Conservation (phyloP, 2,329 filamentous ascomycete genomes). For the Fusarium torreyae region DNA sequence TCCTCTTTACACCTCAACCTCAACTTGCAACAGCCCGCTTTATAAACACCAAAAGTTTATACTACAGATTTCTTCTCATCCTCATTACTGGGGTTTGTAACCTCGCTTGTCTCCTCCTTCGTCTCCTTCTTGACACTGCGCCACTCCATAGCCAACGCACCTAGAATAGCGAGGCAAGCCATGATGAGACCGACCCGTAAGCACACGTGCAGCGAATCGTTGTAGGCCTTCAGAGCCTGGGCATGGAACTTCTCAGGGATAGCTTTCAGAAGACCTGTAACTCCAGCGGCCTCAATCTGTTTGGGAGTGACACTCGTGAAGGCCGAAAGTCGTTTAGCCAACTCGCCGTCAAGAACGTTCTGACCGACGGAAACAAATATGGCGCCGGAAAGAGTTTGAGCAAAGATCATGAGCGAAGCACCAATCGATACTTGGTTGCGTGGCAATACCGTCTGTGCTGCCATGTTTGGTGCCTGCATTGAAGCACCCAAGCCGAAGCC, state of each 20-base stretch:
- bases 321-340: constrained; percentile 47
- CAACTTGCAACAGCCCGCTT: too few relatives aligned
- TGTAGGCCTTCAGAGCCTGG: constrained; percentile 63
- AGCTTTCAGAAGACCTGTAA: constrained; percentile 15
- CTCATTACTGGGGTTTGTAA: background rate
- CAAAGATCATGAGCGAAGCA: constrained; percentile 63
- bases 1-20: too few relatives aligned
- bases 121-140: constrained; percentile 14
- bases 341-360: constrained; percentile 65
- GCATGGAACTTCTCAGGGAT: constrained; percentile 16
- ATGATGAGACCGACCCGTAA: constrained; percentile 70
- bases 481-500: constrained; percentile 61
- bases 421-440: constrained; percentile 62
- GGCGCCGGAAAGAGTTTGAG: constrained; percentile 60
- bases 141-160: constrained; percentile 49
- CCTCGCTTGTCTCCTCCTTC: background rate
- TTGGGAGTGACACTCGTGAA: constrained; percentile 19
- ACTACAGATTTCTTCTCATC: background rate
- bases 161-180: constrained; percentile 64
- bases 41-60: background rate
- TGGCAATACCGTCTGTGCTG: constrained; percentile 61
- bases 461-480: constrained; percentile 62
- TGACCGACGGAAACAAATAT: constrained; percentile 68
- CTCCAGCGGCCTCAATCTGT: constrained; percentile 26
- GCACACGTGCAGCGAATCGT: constrained; percentile 65